Evolutionary conservation across 805 yeast genomes (phyloP), one percentile per base, ranked within the genome.

Genomic region (Saturnispora diversa): DNA sequence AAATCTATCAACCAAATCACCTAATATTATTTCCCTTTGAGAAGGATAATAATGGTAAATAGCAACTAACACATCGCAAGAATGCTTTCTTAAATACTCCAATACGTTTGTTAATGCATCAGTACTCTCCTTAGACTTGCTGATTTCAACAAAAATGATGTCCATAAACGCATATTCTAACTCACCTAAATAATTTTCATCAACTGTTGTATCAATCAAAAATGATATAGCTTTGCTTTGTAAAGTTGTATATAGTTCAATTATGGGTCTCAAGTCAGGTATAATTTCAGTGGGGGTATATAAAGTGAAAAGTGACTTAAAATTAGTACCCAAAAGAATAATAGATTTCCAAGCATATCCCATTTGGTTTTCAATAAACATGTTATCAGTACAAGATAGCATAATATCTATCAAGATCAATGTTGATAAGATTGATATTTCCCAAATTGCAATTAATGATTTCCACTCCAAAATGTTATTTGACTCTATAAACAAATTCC

Each of bases 11-110:
- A 80, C 50, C 2, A 82, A 50, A 53, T 85, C 92, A 39, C 71
- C 71, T 6, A 84, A 50, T 5, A 85, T 66, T 51, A 78, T 80
- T 1, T 59, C 58, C 41, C 83, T 60, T 50, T 85, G 94, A 30
- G 68, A 70, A 1, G 63, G 58, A 36, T 66, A 53, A 15, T 51
- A 54, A 26, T 53, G 50, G 51, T 73, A 77, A 9, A 76, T 60
- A 6, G 62, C 40, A 12, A 55, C 51, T 13, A 63, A 32, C 27
- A 70, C 46, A 9, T 58, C 51, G 24, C 66, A 51, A 28, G 61
- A 49, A 10, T 53, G 48, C 12, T 62, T 63, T 4, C 59, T 46
- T 2, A 55, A 30, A 11, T 45, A 43, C 13, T 58, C 59, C 10
- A 50, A 43, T 5, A 22, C 15, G 4, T 32, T n/a, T 8, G 31